A percentile compares a stretch with the other conserved stretches of the same genome.
Evolutionary conservation across 257 asterid genomes (phyloP).

Genomic region (Cordia subcordata): DNA sequence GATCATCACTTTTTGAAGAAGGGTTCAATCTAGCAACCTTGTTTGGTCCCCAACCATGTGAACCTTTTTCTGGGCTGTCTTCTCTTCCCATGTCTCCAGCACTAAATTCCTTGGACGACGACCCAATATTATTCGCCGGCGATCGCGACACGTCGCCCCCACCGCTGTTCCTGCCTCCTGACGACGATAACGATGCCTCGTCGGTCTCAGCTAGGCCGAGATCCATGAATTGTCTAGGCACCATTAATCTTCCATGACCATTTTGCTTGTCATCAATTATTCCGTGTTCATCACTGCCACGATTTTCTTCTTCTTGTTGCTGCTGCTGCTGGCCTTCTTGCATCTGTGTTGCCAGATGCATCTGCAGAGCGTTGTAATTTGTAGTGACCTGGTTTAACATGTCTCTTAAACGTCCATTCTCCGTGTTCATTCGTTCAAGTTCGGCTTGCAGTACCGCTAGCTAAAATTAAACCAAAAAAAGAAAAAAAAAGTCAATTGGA

Average conservation of each 20-base stretch:
- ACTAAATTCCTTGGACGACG: slow-evolving; percentile 4
- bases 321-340: slow-evolving; percentile 27
- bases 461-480: slow-evolving; percentile 16
- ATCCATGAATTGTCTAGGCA: slow-evolving; percentile 84
- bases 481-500: neutral
- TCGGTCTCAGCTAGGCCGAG: slow-evolving; percentile 59
- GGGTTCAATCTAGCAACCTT: slow-evolving; percentile 40
- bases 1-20: slow-evolving; percentile 51
- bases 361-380: slow-evolving; percentile 44
- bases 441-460: slow-evolving; percentile 53
- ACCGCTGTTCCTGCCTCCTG: slow-evolving; percentile 39
- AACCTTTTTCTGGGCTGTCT: slow-evolving; percentile 35
- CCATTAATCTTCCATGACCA: slow-evolving; percentile 33
- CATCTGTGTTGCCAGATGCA: slow-evolving; percentile 57
- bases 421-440: slow-evolving; percentile 48
- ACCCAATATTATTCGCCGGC: slow-evolving; percentile 23
- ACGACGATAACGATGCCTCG: slow-evolving; percentile 48
- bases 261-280: slow-evolving; percentile 18
- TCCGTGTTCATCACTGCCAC: slow-evolving; percentile 18
- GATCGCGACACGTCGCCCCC: slow-evolving; percentile 31
- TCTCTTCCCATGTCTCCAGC: slow-evolving; percentile 16
- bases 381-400: slow-evolving; percentile 40
- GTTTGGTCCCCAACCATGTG: slow-evolving; percentile 37
- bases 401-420: slow-evolving; percentile 47
- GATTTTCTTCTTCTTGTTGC: slow-evolving; percentile 22